phyloP scores from a whole-genome alignment of 202 grass and related monocot species.

The Brachypodium distachyon region DNA sequence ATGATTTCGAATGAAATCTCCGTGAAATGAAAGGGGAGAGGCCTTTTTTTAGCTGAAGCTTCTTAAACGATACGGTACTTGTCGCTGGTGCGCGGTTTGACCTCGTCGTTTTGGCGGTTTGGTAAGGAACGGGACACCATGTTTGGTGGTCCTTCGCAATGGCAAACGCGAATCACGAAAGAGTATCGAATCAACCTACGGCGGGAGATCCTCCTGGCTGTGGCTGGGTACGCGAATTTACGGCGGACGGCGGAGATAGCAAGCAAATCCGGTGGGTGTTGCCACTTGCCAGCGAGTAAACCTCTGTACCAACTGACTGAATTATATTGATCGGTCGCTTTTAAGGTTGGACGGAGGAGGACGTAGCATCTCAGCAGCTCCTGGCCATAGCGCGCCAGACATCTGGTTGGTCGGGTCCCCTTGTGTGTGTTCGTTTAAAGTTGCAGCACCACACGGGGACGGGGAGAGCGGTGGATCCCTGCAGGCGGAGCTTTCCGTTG shows the following conservation, averaged over 20 bases:
- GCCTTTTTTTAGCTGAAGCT: background rate
- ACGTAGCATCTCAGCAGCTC: background rate
- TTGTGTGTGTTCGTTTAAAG: too few relatives aligned
- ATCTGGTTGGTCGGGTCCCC: background rate
- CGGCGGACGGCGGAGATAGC: background rate
- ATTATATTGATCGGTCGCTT: background rate
- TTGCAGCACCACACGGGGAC: background rate
- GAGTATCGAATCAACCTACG: background rate
- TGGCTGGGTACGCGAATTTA: background rate
- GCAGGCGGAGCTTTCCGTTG: too few relatives aligned
- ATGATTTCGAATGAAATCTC: background rate
- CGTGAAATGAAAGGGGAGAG: background rate
- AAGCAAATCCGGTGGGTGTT: background rate
- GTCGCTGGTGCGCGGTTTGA: too few relatives aligned
- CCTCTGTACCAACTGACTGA: background rate
- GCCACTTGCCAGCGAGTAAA: background rate
- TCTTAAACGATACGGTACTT: too few relatives aligned
- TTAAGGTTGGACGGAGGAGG: background rate
- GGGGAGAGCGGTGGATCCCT: too few relatives aligned
- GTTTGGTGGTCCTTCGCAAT: background rate
- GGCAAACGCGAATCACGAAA: too few relatives aligned
- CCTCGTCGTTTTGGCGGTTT: too few relatives aligned
- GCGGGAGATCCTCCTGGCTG: background rate
- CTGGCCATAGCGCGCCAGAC: too few relatives aligned
- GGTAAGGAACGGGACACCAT: too few relatives aligned